A percentile compares a stretch with the other conserved stretches of the same genome.
phyloP scores from a whole-genome alignment of 176 grass and related monocot species.

The Oryza officinalis region DNA sequence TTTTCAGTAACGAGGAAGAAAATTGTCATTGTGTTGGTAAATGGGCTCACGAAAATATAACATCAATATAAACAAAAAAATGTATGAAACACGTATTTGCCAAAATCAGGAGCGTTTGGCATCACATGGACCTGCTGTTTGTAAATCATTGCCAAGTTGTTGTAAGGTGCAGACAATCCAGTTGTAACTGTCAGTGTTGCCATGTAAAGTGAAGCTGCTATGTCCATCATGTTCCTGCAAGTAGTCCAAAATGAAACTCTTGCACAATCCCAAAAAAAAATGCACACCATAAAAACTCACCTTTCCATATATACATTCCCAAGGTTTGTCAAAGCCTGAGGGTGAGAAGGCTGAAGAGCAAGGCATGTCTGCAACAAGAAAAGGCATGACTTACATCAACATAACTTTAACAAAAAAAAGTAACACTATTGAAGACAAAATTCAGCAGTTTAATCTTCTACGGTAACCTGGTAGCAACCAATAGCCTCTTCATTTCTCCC shows the following conservation, averaged over 20 bases:
- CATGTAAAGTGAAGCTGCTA: constrained; percentile 61
- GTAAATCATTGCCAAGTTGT: constrained; percentile 69
- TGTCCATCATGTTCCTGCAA: constrained; percentile 56
- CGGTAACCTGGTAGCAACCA: constrained; percentile 48
- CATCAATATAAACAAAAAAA: neutral
- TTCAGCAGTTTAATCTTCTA: neutral
- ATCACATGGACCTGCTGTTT: constrained; percentile 57
- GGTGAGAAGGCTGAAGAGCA: constrained; percentile 60
- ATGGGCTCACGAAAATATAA: neutral
- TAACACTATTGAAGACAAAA: neutral
- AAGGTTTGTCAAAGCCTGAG: constrained; percentile 70
- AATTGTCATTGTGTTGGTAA: neutral
- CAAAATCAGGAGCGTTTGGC: neutral
- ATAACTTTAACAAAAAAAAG: constrained; percentile 1
- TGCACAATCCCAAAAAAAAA: neutral
- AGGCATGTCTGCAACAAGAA: constrained; percentile 54
- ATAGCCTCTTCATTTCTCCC: constrained; percentile 62
- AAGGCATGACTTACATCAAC: neutral
- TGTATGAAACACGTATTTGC: neutral
- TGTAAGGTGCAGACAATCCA: constrained; percentile 67
- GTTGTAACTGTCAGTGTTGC: constrained; percentile 58
- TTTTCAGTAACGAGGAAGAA: neutral
- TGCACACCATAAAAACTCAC: constrained; percentile 20
- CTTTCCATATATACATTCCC: constrained; percentile 75
- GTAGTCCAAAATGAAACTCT: constrained; percentile 14